Evolutionary conservation across 2,329 filamentous ascomycete genomes (phyloP).

Genomic region (Alternaria burnsii): DNA sequence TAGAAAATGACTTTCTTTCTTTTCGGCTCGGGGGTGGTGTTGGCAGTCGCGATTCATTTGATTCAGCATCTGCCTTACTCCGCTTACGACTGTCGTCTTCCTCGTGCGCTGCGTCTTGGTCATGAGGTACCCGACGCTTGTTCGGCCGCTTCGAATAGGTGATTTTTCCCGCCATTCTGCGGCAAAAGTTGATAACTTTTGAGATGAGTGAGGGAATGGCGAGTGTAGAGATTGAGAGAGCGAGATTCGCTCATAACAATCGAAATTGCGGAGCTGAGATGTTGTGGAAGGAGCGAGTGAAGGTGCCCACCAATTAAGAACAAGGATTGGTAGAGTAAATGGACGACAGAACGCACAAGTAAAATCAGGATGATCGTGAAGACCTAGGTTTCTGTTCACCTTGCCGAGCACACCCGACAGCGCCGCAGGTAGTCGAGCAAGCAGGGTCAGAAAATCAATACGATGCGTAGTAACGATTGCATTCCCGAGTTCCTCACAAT

Average conservation of each 20-base stretch:
- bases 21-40: slow-evolving; percentile 6
- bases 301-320: not conserved
- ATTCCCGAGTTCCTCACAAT: not conserved
- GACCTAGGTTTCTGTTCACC: slow-evolving; percentile 3
- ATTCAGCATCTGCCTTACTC: slow-evolving; percentile 19
- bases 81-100: slow-evolving; percentile 26
- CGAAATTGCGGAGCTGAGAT: slow-evolving; percentile 14
- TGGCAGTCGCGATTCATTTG: slow-evolving; percentile 13
- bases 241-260: slow-evolving; percentile 6
- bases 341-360: not conserved
- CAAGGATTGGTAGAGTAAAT: not conserved
- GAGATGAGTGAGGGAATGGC: slow-evolving; percentile 17
- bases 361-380: not conserved
- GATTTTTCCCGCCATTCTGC: slow-evolving; percentile 24
- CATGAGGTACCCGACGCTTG: slow-evolving; percentile 18
- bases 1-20: slow-evolving; percentile 17
- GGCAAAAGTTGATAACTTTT: slow-evolving; percentile 15
- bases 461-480: slow-evolving; percentile 1
- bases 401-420: not conserved
- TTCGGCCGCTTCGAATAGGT: slow-evolving; percentile 30
- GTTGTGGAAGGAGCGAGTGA: slow-evolving; percentile 16
- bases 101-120: slow-evolving; percentile 16
- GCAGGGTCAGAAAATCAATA: not conserved
- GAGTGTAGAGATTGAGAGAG: slow-evolving; percentile 4
- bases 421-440: slow-evolving; percentile 1